Base-by-base conservation (phyloP, 2,329 filamentous ascomycete genomes). In the Neopestalotiopsis sp. region DNA sequence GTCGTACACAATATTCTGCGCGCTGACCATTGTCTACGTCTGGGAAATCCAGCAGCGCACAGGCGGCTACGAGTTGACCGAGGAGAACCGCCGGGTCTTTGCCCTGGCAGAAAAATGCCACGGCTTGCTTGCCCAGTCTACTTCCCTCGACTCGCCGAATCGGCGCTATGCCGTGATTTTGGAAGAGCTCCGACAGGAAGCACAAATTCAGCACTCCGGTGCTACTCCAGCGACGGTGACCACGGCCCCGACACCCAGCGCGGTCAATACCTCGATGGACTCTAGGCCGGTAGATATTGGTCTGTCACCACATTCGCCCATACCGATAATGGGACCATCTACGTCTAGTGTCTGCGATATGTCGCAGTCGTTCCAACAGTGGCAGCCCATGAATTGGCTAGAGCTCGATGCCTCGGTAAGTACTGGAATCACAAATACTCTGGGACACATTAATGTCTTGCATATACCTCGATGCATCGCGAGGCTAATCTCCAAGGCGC, bases 41-140 rank as follows among this genome's bases (percentile, higher is more conserved):
- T 59, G 57, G 57, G 57, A 59, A 20, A 59, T 59, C 20, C 57
- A 59, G 20, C 57, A 59, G 30, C 57, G 57, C 24, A 59, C 24
- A 3, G 24, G 57, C 30, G 57, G 57, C 20, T 20, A 34, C 30
- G 57, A 59, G 20, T 14, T 30, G 24, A 34, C 24, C n/a, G 57
- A 59, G 1, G 57, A 59, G 7, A 59, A 34, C 28, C 28, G 57
- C 3, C 28, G 30, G 17, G 24, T 59, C 12, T 59, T 59, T 59
- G 57, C 57, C 7, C 57, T 59, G n/a, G 57, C 57, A 7, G 57
- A 59, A 20, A 59, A 59, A 28, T 59, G 57, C 20, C 57, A 59
- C 17, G 57, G 24, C 28, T 2, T 30, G 12, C 57, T 59, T 10
- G 57, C 57, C 4, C 57, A 17, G 17, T 4, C 57, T 7, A 34